phyloP scores from a whole-genome alignment of 106 monocot species.

The Alisma plantagoaquatica region DNA sequence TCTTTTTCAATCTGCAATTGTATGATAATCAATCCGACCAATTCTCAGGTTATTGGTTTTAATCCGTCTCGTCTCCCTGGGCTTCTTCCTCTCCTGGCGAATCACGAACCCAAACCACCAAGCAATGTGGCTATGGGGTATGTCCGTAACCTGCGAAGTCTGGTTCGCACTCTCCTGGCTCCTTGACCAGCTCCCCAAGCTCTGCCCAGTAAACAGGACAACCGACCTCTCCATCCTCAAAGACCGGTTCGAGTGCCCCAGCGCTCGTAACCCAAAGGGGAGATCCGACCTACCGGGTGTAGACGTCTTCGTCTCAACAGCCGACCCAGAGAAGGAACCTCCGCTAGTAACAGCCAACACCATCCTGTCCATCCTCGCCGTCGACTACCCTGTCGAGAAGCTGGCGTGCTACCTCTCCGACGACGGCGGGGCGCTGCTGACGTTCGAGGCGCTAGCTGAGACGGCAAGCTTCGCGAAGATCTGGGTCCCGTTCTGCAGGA shows the following conservation, averaged over 20 bases:
- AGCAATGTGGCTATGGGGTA: conserved; percentile 72
- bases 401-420: conserved; percentile 73
- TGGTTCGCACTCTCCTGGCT: conserved; percentile 84
- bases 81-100: conserved; percentile 69
- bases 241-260: conserved; percentile 52
- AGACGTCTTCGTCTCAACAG: conserved; percentile 69
- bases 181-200: conserved; percentile 79
- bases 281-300: conserved; percentile 67
- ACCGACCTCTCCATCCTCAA: conserved; percentile 56
- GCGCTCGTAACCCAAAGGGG: conserved; percentile 52
- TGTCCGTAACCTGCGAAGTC: conserved; percentile 61
- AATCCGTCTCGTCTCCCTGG: conserved; percentile 51
- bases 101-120: conserved; percentile 55
- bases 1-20: too few species aligned
- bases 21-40: too few species aligned
- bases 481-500: conserved; percentile 96
- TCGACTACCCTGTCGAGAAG: conserved; percentile 78
- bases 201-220: conserved; percentile 57
- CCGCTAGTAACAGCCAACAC: conserved; percentile 66
- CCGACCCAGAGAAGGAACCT: conserved; percentile 70
- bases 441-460: conserved; percentile 65
- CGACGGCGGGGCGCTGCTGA: conserved; percentile 62
- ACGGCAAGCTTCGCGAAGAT: conserved; percentile 61
- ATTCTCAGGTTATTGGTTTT: conserved; percentile 39
- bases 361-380: conserved; percentile 68